Evolutionary conservation across 192 early-diverging fungal genomes (phyloP).

Genomic region (Neocallimastix lanati): DNA sequence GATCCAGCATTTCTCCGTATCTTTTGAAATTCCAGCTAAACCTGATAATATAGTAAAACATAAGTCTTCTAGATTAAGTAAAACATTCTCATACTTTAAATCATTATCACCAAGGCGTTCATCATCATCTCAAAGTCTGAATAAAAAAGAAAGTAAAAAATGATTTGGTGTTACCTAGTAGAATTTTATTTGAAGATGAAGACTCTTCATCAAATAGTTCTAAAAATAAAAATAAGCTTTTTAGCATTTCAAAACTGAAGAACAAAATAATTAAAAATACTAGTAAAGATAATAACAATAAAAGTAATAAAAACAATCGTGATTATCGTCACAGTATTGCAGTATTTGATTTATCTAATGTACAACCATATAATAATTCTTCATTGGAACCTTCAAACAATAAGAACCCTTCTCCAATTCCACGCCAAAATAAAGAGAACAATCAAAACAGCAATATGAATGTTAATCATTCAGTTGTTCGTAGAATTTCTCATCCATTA

Average conservation of each 20-base stretch:
- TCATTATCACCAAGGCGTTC: background rate
- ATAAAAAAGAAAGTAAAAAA: background rate
- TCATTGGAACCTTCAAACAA: too few relatives aligned
- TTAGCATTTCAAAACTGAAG: background rate
- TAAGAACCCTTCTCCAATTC: too few relatives aligned
- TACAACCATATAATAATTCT: background rate
- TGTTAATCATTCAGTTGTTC: too few relatives aligned
- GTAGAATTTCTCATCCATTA: background rate
- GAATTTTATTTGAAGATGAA: background rate
- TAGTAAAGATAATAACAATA: background rate
- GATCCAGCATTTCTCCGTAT: background rate
- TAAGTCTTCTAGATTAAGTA: background rate
- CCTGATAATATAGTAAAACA: background rate
- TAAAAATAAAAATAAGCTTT: background rate
- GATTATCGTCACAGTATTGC: background rate
- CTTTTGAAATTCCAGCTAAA: background rate
- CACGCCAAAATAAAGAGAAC: too few relatives aligned
- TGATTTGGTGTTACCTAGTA: background rate
- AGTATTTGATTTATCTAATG: background rate
- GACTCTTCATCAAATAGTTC: too few relatives aligned
- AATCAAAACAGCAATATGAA: too few relatives aligned
- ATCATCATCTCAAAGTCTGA: background rate
- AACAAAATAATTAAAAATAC: background rate
- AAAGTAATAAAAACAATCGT: background rate
- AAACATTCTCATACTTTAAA: background rate